phyloP scores from a whole-genome alignment of 2,329 filamentous ascomycete genomes.

The Allantophomopsis lycopodina region DNA sequence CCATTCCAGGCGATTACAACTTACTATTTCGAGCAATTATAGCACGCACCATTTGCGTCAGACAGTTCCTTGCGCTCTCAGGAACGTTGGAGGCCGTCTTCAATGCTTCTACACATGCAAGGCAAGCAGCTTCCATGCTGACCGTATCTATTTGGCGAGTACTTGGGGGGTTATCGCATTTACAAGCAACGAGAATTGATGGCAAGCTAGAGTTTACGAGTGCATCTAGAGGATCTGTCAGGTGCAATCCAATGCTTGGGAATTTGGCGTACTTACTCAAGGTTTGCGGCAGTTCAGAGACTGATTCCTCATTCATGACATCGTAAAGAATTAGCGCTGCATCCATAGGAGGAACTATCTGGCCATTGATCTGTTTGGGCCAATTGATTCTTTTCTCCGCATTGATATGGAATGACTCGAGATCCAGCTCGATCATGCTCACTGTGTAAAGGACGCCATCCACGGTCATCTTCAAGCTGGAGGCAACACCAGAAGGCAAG shows the following conservation, averaged over 20 bases:
- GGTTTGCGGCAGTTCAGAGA: constrained; percentile 60
- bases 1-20: not conserved
- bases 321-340: constrained; percentile 81
- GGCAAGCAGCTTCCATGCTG: constrained; percentile 51
- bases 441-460: constrained; percentile 44
- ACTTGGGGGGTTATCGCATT: constrained; percentile 68
- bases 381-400: constrained; percentile 46
- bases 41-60: constrained; percentile 61
- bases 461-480: constrained; percentile 41
- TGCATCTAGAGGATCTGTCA: constrained; percentile 38
- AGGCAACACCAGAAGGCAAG: constrained; percentile 37
- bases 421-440: constrained; percentile 50
- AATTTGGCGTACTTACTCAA: constrained; percentile 54
- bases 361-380: constrained; percentile 56
- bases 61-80: constrained; percentile 60
- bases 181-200: constrained; percentile 72
- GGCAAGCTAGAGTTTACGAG: constrained; percentile 61
- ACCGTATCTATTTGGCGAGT: constrained; percentile 59
- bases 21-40: constrained; percentile 57
- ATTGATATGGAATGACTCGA: constrained; percentile 49
- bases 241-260: constrained; percentile 4
- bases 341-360: constrained; percentile 62
- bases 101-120: constrained; percentile 58
- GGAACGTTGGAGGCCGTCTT: constrained; percentile 58
- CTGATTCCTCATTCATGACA: constrained; percentile 64